Evolutionary conservation across 176 grass and related monocot genomes (phyloP).

Genomic region (Olyra latifolia): DNA sequence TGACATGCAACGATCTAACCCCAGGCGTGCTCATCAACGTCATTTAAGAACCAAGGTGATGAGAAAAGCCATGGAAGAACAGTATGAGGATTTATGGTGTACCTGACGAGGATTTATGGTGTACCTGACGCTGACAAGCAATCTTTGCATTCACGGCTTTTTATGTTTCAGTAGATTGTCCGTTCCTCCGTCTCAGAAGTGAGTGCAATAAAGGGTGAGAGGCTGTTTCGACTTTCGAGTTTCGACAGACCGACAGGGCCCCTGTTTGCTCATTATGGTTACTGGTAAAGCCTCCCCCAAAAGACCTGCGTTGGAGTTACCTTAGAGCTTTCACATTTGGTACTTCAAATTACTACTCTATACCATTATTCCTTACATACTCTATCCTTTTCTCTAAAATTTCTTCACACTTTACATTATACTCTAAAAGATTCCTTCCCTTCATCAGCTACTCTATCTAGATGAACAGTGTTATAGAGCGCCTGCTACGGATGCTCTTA

Average conservation of each 20-base stretch:
- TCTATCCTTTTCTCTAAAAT: too few species aligned
- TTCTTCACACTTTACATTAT: too few species aligned
- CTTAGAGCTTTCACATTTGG: too few species aligned
- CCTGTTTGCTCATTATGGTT: neutral
- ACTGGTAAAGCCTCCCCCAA: neutral
- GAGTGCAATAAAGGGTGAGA: neutral
- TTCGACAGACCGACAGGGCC: neutral
- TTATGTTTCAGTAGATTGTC: constrained; percentile 8
- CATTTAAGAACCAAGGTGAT: neutral
- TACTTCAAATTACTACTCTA: too few species aligned
- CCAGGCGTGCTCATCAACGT: neutral
- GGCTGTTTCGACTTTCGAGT: neutral
- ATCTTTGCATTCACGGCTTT: constrained; percentile 14
- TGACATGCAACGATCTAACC: neutral
- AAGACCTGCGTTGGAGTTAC: neutral
- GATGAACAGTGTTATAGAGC: too few species aligned
- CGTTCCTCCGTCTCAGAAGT: neutral
- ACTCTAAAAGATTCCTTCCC: too few species aligned
- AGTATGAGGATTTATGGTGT: neutral
- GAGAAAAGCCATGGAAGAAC: constrained; percentile 9
- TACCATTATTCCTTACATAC: too few species aligned
- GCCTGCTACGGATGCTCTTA: too few species aligned
- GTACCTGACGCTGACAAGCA: constrained; percentile 9
- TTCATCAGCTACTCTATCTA: too few species aligned
- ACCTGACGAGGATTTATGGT: neutral